Evolutionary conservation across 2,329 filamentous ascomycete genomes (phyloP).

Genomic region (Neoarthrinium moseri): DNA sequence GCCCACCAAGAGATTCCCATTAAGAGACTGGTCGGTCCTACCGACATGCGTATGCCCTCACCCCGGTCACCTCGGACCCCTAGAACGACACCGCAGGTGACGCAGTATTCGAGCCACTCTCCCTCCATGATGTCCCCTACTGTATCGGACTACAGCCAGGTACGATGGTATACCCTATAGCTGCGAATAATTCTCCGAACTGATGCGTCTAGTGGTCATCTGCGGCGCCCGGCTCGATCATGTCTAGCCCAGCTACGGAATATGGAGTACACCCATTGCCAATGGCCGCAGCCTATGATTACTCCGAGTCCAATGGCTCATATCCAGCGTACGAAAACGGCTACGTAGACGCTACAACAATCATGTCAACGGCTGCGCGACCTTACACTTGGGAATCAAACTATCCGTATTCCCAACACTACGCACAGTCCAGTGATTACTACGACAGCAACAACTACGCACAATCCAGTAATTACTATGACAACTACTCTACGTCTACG

Average conservation of each 20-base stretch:
- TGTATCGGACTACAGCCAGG: constrained; percentile 19
- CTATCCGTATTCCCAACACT: not conserved
- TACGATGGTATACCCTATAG: constrained; percentile 13
- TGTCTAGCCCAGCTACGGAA: constrained; percentile 19
- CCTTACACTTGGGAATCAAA: constrained; percentile 10
- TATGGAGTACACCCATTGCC: constrained; percentile 16
- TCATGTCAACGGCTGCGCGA: constrained; percentile 13
- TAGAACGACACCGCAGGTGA: constrained; percentile 15
- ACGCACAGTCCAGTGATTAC: not conserved
- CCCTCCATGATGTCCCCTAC: constrained; percentile 18
- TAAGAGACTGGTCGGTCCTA: constrained; percentile 21
- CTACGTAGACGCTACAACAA: constrained; percentile 15
- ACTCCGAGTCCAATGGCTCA: constrained; percentile 13
- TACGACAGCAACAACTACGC: not conserved
- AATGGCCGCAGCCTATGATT: constrained; percentile 13
- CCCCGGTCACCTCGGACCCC: constrained; percentile 18
- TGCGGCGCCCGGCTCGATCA: constrained; percentile 15
- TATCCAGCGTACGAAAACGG: constrained; percentile 12
- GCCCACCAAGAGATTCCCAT: constrained; percentile 38
- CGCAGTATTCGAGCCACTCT: constrained; percentile 16
- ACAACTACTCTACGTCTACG: not conserved
- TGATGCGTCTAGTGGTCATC: constrained; percentile 21
- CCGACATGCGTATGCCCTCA: constrained; percentile 12
- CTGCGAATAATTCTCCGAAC: not conserved
- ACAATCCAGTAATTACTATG: not conserved